Evolutionary conservation across 805 yeast genomes (phyloP), one percentile per base, ranked within the genome.

Genomic region (Brettanomyces nanus): DNA sequence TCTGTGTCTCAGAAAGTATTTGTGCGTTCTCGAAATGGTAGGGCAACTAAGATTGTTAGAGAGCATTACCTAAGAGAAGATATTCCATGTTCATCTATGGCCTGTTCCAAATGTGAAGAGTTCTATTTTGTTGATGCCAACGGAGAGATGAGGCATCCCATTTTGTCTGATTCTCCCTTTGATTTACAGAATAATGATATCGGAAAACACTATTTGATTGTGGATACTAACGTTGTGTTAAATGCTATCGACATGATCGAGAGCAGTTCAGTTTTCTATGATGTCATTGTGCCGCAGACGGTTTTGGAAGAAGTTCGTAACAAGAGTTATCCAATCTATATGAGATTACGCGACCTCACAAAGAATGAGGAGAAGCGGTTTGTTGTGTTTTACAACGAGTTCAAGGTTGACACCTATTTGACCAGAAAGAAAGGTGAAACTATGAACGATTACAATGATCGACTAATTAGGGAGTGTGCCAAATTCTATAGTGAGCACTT

Each of bases 41-140:
- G 80, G 32, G 96, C 97, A 4, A 71, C 87, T 26, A 90, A 92
- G 57, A 73, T 92, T 20, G 95, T 90, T 7, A 71, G 97, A 47
- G 99, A 92, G 56, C 98, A 90, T 59, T 92, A 92, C 55, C 65
- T 92, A 40, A 73, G 98, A 58, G 76, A 75, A 38, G 99, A 92
- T 60, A 86, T 92, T 36, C 95, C 97, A 15, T 92, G 98, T 60
- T 77, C 80, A 37, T 85, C 95, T 2, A 68, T 64, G 45, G 64
- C 73, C 1, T 92, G 98, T 60, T 52, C 61, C 7, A 55, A 52
- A 26, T 92, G 99, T 59, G 61, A 65, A 10, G 61, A 62, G 19
- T 64, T 69, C 22, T 62, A 74, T 11, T 69, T 73, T 33, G 71
- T 83, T 6, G 79, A 80, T 54, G 78, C 90, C 13, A 66, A 69